Percentiles rank a stretch among this genome's conserved stretches.
Conservation (phyloP, 2,329 filamentous ascomycete species). For the Colletotrichum chlorophyti region DNA sequence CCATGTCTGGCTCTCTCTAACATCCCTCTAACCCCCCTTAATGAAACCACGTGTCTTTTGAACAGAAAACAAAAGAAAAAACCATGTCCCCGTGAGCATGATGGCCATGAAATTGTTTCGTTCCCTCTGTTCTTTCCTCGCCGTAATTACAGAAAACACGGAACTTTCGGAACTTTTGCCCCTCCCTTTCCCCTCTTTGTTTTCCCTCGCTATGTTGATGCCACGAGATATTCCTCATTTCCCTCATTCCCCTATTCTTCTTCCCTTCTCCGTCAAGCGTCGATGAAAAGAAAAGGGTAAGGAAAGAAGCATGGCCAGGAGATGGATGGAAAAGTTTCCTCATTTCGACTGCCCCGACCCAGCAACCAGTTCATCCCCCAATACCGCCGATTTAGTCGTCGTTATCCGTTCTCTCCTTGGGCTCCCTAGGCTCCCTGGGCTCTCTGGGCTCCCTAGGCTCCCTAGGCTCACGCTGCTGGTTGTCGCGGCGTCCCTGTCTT, state of each 20-base stretch:
- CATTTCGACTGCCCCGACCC: background rate
- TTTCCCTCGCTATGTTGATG: background rate
- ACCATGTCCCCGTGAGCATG: background rate
- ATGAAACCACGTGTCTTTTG: too few relatives aligned
- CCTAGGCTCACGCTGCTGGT: constrained; percentile 37
- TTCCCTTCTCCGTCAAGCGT: too few relatives aligned
- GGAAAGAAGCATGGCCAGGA: background rate
- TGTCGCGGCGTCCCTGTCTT: constrained; percentile 39
- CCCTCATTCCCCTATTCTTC: background rate
- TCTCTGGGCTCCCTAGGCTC: constrained; percentile 34
- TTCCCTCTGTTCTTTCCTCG: constrained; percentile 4
- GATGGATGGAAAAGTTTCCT: background rate
- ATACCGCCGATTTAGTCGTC: constrained; percentile 54
- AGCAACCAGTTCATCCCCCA: background rate
- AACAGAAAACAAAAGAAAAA: background rate
- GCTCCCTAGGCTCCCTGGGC: constrained; percentile 35
- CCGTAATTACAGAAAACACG: constrained; percentile 27
- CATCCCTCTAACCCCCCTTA: too few relatives aligned
- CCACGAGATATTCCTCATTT: background rate
- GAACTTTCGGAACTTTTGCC: constrained; percentile 3
- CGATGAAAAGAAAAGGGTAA: too few relatives aligned
- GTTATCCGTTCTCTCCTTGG: constrained; percentile 59
- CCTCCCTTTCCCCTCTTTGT: background rate
- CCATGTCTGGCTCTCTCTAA: too few relatives aligned
- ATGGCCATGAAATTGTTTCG: background rate